These are phyloP conservation scores for Sordariomycetes sp. DNA, from an alignment of 2,329 filamentous ascomycete species.

Conservation along the genomic window DNA sequence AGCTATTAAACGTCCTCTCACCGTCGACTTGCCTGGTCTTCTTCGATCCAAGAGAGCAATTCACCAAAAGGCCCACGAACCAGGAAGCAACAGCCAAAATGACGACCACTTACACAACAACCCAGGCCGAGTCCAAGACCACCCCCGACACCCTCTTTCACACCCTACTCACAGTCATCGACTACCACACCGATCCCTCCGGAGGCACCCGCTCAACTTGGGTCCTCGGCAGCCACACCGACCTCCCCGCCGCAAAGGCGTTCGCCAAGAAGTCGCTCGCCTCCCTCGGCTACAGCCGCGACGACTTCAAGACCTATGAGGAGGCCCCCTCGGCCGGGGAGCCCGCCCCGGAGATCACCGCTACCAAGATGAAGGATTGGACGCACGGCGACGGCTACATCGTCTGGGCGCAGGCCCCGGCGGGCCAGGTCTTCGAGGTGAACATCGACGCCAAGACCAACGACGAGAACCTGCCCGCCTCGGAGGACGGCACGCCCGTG, in stretches of 20 bases:
- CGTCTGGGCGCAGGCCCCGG: slow-evolving; percentile 22
- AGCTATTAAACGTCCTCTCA: not conserved
- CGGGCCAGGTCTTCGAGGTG: slow-evolving; percentile 25
- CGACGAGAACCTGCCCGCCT: slow-evolving; percentile 14
- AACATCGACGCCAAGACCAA: slow-evolving; percentile 26
- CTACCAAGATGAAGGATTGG: slow-evolving; percentile 17
- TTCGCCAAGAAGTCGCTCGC: slow-evolving; percentile 20
- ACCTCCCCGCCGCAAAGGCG: slow-evolving; percentile 22
- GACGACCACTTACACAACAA: not conserved
- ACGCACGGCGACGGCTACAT: slow-evolving; percentile 24
- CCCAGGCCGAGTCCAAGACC: not conserved
- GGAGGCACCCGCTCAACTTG: slow-evolving; percentile 18
- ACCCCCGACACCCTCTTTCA: slow-evolving; percentile 23
- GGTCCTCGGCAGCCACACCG: slow-evolving; percentile 26
- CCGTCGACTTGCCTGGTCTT: not conserved
- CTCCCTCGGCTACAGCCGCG: slow-evolving; percentile 21
- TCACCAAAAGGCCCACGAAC: not conserved
- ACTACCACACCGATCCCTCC: slow-evolving; percentile 14
- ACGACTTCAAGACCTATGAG: slow-evolving; percentile 24
- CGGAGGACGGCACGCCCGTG: slow-evolving; percentile 9
- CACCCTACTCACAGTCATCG: slow-evolving; percentile 21
- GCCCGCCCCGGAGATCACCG: not conserved
- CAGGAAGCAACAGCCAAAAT: not conserved
- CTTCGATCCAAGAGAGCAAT: not conserved
- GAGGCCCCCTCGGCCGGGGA: slow-evolving; percentile 7